Evolutionary conservation across 2,329 filamentous ascomycete genomes (phyloP).

Genomic region (Emmonsia crescens): DNA sequence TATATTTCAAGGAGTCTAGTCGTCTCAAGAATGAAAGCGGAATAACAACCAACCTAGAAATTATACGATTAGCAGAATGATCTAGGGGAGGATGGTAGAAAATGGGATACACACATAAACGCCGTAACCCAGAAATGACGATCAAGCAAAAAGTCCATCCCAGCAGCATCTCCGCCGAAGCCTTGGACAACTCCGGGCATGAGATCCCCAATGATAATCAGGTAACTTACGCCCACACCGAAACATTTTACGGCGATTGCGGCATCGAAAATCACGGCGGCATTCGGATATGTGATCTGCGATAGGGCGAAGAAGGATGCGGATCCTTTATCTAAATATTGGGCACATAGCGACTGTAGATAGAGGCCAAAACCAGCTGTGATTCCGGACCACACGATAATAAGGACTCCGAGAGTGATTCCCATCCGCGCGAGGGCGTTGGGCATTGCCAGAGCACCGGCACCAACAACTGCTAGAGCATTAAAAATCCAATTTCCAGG

Average conservation of each 20-base stretch:
- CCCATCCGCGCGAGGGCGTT: slow-evolving; percentile 92
- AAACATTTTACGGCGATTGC: slow-evolving; percentile 98
- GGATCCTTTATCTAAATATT: slow-evolving; percentile 80
- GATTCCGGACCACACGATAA: slow-evolving; percentile 84
- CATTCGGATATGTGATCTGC: slow-evolving; percentile 93
- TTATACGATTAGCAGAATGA: slow-evolving; percentile 2
- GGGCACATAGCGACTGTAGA: slow-evolving; percentile 82
- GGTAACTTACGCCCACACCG: slow-evolving; percentile 89
- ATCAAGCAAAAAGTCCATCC: slow-evolving; percentile 67
- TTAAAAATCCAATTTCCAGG: background rate
- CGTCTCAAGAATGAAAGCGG: slow-evolving; percentile 84
- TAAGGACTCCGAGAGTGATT: slow-evolving; percentile 67
- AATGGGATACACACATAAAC: slow-evolving; percentile 58
- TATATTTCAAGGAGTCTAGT: slow-evolving; percentile 94
- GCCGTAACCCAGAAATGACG: slow-evolving; percentile 95
- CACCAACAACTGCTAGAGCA: slow-evolving; percentile 63
- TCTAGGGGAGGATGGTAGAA: background rate
- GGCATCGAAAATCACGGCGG: slow-evolving; percentile 86
- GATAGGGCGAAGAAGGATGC: slow-evolving; percentile 95
- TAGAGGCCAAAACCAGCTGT: slow-evolving; percentile 90
- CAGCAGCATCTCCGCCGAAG: slow-evolving; percentile 55
- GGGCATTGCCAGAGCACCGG: slow-evolving; percentile 92
- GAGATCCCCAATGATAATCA: slow-evolving; percentile 96
- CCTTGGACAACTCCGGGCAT: slow-evolving; percentile 91
- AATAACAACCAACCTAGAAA: slow-evolving; percentile 68